These are phyloP conservation scores for Colletotrichum sp. DNA, from an alignment of 2,329 filamentous ascomycete genomes.

Conservation along the genomic window DNA sequence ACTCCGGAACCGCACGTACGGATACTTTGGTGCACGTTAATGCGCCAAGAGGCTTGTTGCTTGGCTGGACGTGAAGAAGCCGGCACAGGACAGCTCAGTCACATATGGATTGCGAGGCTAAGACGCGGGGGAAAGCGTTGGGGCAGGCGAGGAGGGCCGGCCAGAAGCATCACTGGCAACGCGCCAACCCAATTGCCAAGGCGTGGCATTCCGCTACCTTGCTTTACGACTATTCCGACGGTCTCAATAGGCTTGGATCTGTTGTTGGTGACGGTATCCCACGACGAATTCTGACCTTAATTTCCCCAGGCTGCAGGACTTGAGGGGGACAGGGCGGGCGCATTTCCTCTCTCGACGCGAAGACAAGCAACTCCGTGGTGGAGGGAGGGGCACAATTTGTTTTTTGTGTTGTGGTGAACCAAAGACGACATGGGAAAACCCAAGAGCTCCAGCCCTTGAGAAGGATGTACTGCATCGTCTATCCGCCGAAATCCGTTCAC, in stretches of 20 bases:
- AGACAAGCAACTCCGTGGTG: not conserved
- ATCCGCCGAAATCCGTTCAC: not conserved
- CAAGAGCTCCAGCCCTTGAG: not conserved
- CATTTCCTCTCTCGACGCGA: not conserved
- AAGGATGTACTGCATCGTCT: not conserved
- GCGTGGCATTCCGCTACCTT: constrained; percentile 7
- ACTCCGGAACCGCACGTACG: not conserved
- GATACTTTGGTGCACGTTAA: not conserved
- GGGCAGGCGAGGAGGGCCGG: not conserved
- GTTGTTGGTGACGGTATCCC: constrained; percentile 5
- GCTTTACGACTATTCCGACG: not conserved
- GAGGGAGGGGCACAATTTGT: not conserved
- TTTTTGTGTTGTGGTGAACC: not conserved
- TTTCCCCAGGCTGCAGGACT: not conserved
- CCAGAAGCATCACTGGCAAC: not conserved
- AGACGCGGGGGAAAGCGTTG: not conserved
- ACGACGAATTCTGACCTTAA: not conserved
- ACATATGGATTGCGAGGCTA: not conserved
- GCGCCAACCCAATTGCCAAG: constrained; percentile 14
- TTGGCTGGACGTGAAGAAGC: not conserved
- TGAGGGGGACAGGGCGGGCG: not conserved
- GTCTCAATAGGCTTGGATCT: not conserved
- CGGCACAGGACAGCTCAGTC: not conserved
- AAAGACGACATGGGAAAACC: not conserved
- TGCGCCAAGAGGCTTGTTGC: not conserved